Evolutionary conservation across 1,139 yeast genomes (phyloP).

Genomic region (Candida labiduridarum): DNA sequence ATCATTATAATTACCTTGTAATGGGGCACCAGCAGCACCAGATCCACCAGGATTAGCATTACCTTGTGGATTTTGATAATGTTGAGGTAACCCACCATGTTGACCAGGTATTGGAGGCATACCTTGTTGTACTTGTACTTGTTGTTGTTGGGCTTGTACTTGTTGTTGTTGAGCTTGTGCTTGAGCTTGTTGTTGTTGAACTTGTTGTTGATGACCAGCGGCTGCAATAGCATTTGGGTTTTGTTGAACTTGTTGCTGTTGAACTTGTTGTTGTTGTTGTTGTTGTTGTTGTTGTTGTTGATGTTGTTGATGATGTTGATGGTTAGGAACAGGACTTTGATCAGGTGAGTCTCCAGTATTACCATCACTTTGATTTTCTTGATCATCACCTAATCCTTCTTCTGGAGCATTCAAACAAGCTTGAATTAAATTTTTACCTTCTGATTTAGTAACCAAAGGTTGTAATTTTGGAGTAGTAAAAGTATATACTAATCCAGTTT

Average conservation of each 20-base stretch:
- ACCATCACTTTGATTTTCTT: constrained; percentile 63
- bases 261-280: no score
- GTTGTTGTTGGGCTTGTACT: constrained; percentile 37
- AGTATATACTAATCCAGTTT: constrained; percentile 97
- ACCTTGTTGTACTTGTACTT: constrained; percentile 29
- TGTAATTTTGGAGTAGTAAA: constrained; percentile 97
- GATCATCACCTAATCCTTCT: constrained; percentile 60
- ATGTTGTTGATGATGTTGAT: constrained; percentile 36
- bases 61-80: constrained; percentile 28
- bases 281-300: constrained; percentile 19
- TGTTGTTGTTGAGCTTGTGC: constrained; percentile 24
- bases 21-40: constrained; percentile 13
- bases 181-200: constrained; percentile 31
- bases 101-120: constrained; percentile 30
- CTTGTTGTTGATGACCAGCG: constrained; percentile 12
- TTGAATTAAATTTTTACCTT: constrained; percentile 94
- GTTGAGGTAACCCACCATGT: constrained; percentile 11
- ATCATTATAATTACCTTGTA: constrained; percentile 30
- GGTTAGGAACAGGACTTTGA: constrained; percentile 34
- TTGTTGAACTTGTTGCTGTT: no score
- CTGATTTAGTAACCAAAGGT: constrained; percentile 95
- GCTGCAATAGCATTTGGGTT: constrained; percentile 29
- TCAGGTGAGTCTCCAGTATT: constrained; percentile 45
- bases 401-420: constrained; percentile 97
- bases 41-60: constrained; percentile 21